phyloP scores from a whole-genome alignment of 176 grass and related monocot species.

The Microstegium vimineum region DNA sequence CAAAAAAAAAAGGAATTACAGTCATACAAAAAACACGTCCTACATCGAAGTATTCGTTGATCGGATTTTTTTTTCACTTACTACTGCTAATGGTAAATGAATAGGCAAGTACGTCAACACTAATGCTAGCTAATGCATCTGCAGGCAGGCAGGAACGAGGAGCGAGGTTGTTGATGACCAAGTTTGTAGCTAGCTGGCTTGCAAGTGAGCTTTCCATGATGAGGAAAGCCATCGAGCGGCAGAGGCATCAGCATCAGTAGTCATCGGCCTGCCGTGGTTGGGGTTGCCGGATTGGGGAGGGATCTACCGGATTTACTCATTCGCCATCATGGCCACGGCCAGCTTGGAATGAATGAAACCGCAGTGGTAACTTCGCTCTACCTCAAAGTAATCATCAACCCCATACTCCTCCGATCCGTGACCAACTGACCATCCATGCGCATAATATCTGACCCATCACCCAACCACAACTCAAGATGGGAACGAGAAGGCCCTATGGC shows the following conservation, averaged over 20 bases:
- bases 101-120: neutral
- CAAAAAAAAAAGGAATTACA: no score
- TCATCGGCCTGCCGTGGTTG: neutral
- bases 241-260: neutral
- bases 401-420: neutral
- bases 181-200: neutral
- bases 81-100: no score
- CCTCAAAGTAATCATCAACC: neutral
- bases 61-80: neutral
- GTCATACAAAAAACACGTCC: neutral
- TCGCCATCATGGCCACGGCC: slow-evolving; percentile 31
- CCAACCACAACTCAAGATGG: no score
- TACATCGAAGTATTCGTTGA: neutral
- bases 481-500: no score
- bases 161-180: neutral
- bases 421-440: neutral
- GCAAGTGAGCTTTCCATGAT: slow-evolving; percentile 34
- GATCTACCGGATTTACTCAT: slow-evolving; percentile 16
- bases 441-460: neutral
- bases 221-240: slow-evolving; percentile 21
- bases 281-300: no score
- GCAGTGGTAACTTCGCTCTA: slow-evolving; percentile 31
- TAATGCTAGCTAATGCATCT: neutral
- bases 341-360: slow-evolving; percentile 4
- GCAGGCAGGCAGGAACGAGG: neutral